Base-by-base conservation (phyloP, 2,329 filamentous ascomycete species). In the Stachybotrys elegans region DNA sequence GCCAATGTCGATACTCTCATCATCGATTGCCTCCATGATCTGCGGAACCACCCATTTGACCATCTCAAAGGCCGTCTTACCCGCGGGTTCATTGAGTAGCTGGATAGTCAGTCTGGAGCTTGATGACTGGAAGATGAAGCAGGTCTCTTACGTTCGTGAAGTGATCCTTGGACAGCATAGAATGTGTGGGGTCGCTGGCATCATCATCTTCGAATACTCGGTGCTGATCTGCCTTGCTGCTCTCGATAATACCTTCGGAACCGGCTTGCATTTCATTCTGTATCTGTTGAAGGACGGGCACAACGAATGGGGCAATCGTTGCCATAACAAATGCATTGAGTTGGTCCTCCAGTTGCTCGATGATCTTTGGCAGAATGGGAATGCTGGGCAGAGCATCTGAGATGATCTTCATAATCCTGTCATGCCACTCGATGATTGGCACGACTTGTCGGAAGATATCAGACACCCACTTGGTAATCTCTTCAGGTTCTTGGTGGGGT, bases 151-250 rank as follows among this genome's bases (percentile, higher is more conserved):
- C 73, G 59, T 94, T 94, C 51, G 84, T 87, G 65, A 96, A 96
- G 67, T 96, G 91, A 57, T 96, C 91, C 70, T 96, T 96, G 46
- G 89, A 90, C 42, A 96, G 72, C 91, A 95, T 95, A 17, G 88
- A 94, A 70, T 96, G 91, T 2, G 91, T 96, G 0, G 91, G 92
- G 58, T 96, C 85, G 17, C 80, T 82, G 49, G 72, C 85, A 41
- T 77, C 50, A 58, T 94, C 84, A 52, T 96, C 83, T 35, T 86
- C 68, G 66, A 95, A 96, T 40, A 96, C 89, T 52, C 93, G 77
- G 57, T 86, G 81, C 68, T 95, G 90, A 70, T 95, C 84, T 42
- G 84, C 79, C 62, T 85, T 77, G 62, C 87, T 92, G 70, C 84
- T 90, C 56, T 88, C 75, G 51, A 96, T 95, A 56, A 96, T 86